These are phyloP conservation scores for Proliferodiscus dingleyae DNA, from an alignment of 2,329 filamentous ascomycete species.

Conservation along the genomic window DNA sequence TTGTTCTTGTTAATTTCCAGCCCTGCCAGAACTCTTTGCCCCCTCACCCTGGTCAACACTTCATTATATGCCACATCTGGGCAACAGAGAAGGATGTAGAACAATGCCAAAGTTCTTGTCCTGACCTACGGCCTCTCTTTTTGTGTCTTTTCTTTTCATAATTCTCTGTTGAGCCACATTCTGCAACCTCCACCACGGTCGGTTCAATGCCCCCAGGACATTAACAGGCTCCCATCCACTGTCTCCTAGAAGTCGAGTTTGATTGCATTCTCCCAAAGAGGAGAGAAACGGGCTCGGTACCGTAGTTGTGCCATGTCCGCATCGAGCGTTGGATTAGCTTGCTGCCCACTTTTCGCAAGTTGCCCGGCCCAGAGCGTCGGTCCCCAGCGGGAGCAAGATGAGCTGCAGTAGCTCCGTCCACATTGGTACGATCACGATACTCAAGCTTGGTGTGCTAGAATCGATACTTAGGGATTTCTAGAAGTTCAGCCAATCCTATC, in stretches of 20 bases:
- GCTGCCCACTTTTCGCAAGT: constrained; percentile 11
- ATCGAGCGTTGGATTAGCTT: not conserved
- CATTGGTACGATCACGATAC: constrained; percentile 21
- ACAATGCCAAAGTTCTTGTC: constrained; percentile 8
- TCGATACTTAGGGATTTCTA: constrained; percentile 20
- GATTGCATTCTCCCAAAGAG: not conserved
- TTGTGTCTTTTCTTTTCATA: too few relatives aligned
- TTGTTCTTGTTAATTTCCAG: constrained; percentile 16
- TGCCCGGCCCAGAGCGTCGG: constrained; percentile 23
- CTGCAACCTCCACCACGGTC: too few relatives aligned
- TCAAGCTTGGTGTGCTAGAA: constrained; percentile 17
- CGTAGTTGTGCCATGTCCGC: not conserved
- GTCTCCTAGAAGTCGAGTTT: constrained; percentile 5
- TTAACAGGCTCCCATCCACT: too few relatives aligned
- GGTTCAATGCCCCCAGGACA: too few relatives aligned
- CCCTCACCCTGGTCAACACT: constrained; percentile 14
- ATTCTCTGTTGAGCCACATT: too few relatives aligned
- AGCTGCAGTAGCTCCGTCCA: constrained; percentile 27
- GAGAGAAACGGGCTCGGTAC: not conserved
- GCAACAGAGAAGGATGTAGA: constrained; percentile 10
- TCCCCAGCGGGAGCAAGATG: constrained; percentile 29
- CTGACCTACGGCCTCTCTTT: constrained; percentile 1
- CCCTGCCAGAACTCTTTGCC: constrained; percentile 15
- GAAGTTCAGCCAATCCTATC: constrained; percentile 10
- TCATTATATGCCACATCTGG: constrained; percentile 12